These are phyloP conservation scores for Candida buenavistaensis DNA, from an alignment of 1,139 yeast species.

Conservation along the genomic window DNA sequence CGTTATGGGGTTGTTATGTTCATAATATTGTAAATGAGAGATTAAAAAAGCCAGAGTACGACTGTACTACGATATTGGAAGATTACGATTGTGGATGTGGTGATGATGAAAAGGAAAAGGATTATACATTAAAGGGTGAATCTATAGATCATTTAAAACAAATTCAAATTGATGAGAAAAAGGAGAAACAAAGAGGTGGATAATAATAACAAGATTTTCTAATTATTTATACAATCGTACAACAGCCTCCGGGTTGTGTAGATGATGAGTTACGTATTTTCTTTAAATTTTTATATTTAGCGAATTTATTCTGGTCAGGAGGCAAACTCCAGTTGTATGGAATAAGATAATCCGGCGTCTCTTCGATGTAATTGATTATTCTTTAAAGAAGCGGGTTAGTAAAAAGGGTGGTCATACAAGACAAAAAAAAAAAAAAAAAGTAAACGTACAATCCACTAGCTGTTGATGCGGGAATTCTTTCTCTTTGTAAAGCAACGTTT, in stretches of 20 bases:
- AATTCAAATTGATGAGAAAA: conserved; percentile 45
- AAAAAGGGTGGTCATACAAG: background rate
- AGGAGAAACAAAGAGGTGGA: conserved; percentile 42
- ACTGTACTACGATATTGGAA: conserved; percentile 79
- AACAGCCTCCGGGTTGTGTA: conserved; percentile 37
- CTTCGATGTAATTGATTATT: conserved; percentile 43
- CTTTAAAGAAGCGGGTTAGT: conserved; percentile 22
- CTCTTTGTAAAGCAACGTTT: conserved; percentile 52
- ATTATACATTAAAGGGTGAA: conserved; percentile 37
- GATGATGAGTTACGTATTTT: conserved; percentile 6
- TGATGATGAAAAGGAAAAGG: conserved; percentile 55
- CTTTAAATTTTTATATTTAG: conserved; percentile 26
- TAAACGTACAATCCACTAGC: conserved; percentile 52
- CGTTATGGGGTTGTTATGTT: conserved; percentile 95
- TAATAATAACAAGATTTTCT: no score
- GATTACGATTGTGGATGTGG: conserved; percentile 98
- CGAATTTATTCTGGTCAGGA: conserved; percentile 49
- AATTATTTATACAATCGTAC: conserved; percentile 47
- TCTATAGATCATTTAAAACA: conserved; percentile 40
- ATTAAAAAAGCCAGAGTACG: conserved; percentile 70
- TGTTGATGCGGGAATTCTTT: conserved; percentile 67
- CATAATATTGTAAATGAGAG: conserved; percentile 83
- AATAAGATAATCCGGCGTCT: conserved; percentile 52
- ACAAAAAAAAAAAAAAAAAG: no score
- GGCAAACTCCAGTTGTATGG: conserved; percentile 53